Evolutionary conservation across 2,329 filamentous ascomycete genomes (phyloP), one percentile per base, ranked within the genome.

Genomic region (Purpureocillium lavendulum): DNA sequence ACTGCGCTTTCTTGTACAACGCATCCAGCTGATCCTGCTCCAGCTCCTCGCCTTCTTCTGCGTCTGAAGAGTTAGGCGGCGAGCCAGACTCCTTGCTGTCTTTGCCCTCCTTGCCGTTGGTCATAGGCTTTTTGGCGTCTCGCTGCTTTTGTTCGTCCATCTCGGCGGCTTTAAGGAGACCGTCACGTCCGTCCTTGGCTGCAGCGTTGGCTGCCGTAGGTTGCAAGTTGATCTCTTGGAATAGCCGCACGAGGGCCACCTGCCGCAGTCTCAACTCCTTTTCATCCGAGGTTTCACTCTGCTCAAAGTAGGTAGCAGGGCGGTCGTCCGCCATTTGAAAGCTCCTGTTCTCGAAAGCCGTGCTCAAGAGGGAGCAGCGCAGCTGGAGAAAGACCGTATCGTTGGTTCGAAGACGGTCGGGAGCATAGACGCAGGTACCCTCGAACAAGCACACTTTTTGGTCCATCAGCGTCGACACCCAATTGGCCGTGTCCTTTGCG

Each of bases 1-100:
- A 89, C 55, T 98, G 92, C 0, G 92, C 92, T 56, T 98, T 98
- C 54, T 84, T 87, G 62, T 98, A 98, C 2, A 98, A 65, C 0
- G 85, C 80, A 57, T 98, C 92, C 4, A 98, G 80, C 57, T 98
- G 92, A 51, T 94, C 89, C 59, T 97, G 87, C 55, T 97, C 88
- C 0, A 98, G 73, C 61, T 97, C 89, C 51, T 89, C 76, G 3
- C 88, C 88, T 29, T 96, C 89, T 49, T 96, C 89, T 0, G 70
- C 69, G 35, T 84, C 85, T 9, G 83, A 85, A 5, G 70, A 66
- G 2, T 64, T 61, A 0, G 81, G 66, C 2, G 80, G 65, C 1
- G 80, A 80, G 0, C 49, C 57, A 0, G 60, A 52, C 3, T 62
- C 58, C 13, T 61, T 61, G 15, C 47, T 45, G 12, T 45, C 48